phyloP scores from a whole-genome alignment of 805 yeast species.

The Starmera amethionina region DNA sequence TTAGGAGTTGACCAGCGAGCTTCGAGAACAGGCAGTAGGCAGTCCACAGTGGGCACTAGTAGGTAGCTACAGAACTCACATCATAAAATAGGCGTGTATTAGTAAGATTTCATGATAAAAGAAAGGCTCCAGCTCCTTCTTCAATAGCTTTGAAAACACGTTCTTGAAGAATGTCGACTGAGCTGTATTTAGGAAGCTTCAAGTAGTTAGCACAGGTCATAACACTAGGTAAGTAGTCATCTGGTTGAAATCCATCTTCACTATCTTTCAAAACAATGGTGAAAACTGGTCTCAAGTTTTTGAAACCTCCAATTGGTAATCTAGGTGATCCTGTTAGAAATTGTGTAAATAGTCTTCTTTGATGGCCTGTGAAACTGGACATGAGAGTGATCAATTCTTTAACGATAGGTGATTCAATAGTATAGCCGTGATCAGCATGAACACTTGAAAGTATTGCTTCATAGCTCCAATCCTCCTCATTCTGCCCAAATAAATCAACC shows the following conservation, averaged over 20 bases:
- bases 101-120: slow-evolving; percentile 42
- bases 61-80: too few relatives aligned
- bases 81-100: too few relatives aligned
- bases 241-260: slow-evolving; percentile 60
- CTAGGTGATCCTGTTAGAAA: slow-evolving; percentile 91
- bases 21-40: too few relatives aligned
- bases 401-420: slow-evolving; percentile 56
- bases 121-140: slow-evolving; percentile 86
- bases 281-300: slow-evolving; percentile 66
- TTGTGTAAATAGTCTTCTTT: slow-evolving; percentile 69
- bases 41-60: too few relatives aligned
- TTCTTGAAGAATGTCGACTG: slow-evolving; percentile 45
- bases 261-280: slow-evolving; percentile 80
- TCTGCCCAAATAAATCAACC: slow-evolving; percentile 60
- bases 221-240: slow-evolving; percentile 87
- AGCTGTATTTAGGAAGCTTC: slow-evolving; percentile 76
- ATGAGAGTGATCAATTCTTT: slow-evolving; percentile 52
- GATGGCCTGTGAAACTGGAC: slow-evolving; percentile 38
- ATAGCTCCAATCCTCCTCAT: slow-evolving; percentile 79
- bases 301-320: slow-evolving; percentile 90
- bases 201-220: slow-evolving; percentile 97
- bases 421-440: slow-evolving; percentile 87
- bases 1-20: too few relatives aligned
- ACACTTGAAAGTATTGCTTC: slow-evolving; percentile 50
- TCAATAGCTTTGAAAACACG: slow-evolving; percentile 61